Percentiles rank a stretch among this genome's conserved stretches.
phyloP scores from a whole-genome alignment of 371 early-diverging fungal genomes.

The Coemansia sp. region DNA sequence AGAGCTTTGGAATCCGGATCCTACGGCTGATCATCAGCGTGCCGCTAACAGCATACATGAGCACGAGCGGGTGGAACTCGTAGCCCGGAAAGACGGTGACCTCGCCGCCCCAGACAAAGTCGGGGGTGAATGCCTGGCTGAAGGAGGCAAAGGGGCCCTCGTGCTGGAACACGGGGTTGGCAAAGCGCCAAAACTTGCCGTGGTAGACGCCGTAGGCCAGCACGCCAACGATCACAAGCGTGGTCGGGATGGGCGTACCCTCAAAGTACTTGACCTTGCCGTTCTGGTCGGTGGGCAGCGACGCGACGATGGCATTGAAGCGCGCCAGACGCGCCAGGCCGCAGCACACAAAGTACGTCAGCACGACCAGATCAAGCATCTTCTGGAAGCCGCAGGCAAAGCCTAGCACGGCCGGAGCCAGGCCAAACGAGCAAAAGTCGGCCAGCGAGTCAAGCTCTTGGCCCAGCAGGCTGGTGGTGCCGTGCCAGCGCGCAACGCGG shows the following conservation, averaged over 20 bases:
- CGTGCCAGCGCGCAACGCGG: constrained; percentile 85
- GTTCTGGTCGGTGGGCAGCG: constrained; percentile 68
- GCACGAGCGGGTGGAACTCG: constrained; percentile 74
- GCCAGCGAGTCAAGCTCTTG: constrained; percentile 66
- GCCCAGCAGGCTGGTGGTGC: constrained; percentile 70
- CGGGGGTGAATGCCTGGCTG: constrained; percentile 55
- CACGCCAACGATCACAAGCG: constrained; percentile 66
- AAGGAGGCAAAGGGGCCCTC: constrained; percentile 54
- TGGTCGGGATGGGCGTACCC: constrained; percentile 89
- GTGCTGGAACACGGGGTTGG: constrained; percentile 55
- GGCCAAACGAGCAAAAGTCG: constrained; percentile 84
- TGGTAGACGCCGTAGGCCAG: constrained; percentile 67
- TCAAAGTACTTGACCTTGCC: constrained; percentile 86
- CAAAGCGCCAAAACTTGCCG: constrained; percentile 56
- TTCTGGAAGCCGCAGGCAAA: constrained; percentile 87
- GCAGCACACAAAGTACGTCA: constrained; percentile 85
- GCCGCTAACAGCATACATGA: constrained; percentile 77
- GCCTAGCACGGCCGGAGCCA: constrained; percentile 84
- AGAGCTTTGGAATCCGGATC: constrained; percentile 57
- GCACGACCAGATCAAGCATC: constrained; percentile 69
- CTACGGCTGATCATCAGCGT: constrained; percentile 73
- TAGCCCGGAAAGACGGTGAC: constrained; percentile 53
- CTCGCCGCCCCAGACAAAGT: constrained; percentile 52
- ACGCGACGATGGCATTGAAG: constrained; percentile 85
- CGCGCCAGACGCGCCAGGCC: constrained; percentile 87